Evolutionary conservation across 257 asterid genomes (phyloP).

Genomic region (Nicotiana obtusifolia): DNA sequence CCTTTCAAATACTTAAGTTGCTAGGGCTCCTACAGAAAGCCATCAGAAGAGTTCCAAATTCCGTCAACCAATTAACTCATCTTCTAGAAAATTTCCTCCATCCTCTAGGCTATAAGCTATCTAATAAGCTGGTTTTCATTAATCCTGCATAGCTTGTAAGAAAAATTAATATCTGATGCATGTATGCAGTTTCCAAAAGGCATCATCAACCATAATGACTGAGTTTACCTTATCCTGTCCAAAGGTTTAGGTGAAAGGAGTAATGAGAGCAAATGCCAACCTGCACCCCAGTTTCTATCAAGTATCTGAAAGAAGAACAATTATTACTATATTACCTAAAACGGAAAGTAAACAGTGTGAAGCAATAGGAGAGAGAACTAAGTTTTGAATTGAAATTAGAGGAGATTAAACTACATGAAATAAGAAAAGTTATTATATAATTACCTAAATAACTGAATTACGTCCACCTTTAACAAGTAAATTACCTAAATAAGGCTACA

Average conservation of each 20-base stretch:
- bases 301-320: conserved; percentile 60
- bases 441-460: not conserved
- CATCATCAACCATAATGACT: not conserved
- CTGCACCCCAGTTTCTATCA: conserved; percentile 96
- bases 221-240: conserved; percentile 59
- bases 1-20: not conserved
- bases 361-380: conserved; percentile 1
- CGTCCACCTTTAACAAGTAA: not conserved
- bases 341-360: conserved; percentile 9
- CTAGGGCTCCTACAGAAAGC: not conserved
- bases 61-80: not conserved
- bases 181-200: not conserved
- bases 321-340: conserved; percentile 15
- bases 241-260: conserved; percentile 85
- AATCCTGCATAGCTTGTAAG: not conserved
- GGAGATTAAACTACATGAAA: not conserved
- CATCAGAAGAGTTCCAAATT: not conserved
- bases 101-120: not conserved
- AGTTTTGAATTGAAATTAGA: not conserved
- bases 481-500: conserved; percentile 1
- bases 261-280: conserved; percentile 83
- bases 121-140: not conserved
- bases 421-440: not conserved
- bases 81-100: not conserved
- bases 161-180: not conserved